These are phyloP conservation scores for Penicillium expansum DNA, from an alignment of 2,329 filamentous ascomycete genomes.

Conservation along the genomic window DNA sequence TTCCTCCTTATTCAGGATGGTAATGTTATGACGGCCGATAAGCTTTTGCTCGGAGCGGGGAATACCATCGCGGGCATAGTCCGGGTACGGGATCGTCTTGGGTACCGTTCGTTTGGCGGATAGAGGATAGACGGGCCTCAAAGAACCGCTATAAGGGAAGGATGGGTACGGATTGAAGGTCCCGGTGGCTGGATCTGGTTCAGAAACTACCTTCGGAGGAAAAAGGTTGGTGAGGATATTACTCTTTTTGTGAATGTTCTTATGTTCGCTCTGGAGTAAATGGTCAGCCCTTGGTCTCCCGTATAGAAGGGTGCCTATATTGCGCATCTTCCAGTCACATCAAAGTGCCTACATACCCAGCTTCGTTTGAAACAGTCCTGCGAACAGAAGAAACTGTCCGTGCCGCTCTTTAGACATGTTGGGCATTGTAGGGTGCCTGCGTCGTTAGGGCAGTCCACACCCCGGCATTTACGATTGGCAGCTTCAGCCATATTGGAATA, in stretches of 20 bases:
- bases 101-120: slow-evolving; percentile 71
- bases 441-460: slow-evolving; percentile 80
- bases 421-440: slow-evolving; percentile 87
- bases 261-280: slow-evolving; percentile 68
- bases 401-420: slow-evolving; percentile 85
- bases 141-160: slow-evolving; percentile 74
- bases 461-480: slow-evolving; percentile 60
- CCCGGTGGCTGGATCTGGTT: slow-evolving; percentile 86
- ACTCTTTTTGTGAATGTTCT: slow-evolving; percentile 77
- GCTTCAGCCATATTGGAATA: slow-evolving; percentile 24
- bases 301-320: slow-evolving; percentile 7
- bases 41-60: slow-evolving; percentile 63
- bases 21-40: slow-evolving; percentile 73
- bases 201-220: slow-evolving; percentile 78
- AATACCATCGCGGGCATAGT: slow-evolving; percentile 84
- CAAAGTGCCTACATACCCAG: slow-evolving; percentile 67
- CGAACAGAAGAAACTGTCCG: slow-evolving; percentile 94
- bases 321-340: slow-evolving; percentile 27
- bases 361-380: slow-evolving; percentile 99
- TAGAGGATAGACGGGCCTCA: slow-evolving; percentile 85
- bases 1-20: slow-evolving; percentile 73
- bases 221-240: slow-evolving; percentile 70
- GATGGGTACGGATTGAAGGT: slow-evolving; percentile 89
- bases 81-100: slow-evolving; percentile 75
- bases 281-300: slow-evolving; percentile 12